Conservation (phyloP, 208 protist genomes). For the Tritrichomonas musculus region DNA sequence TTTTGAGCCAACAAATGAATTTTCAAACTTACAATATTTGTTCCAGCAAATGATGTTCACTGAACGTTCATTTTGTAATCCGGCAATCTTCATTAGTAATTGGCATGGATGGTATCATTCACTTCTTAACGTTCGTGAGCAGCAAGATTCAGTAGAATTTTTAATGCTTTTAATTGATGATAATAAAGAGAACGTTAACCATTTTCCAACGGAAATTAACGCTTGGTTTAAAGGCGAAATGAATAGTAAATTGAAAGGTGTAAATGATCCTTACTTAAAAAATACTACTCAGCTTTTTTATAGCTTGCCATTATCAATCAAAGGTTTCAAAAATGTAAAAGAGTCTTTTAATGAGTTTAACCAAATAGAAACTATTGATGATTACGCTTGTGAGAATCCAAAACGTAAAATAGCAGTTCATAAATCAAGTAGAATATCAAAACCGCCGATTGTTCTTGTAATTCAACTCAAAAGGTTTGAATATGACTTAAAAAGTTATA, state of each 20-base stretch:
- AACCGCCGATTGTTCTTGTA: neutral
- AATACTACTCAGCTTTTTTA: neutral
- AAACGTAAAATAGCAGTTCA: neutral
- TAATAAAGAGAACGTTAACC: too few species aligned
- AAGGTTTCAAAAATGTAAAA: neutral
- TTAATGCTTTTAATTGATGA: neutral
- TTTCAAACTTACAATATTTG: too few species aligned
- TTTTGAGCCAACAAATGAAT: too few species aligned
- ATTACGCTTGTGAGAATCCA: too few species aligned
- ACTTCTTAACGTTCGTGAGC: neutral
- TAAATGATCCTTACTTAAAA: neutral
- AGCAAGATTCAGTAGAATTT: slow-evolving; percentile 28
- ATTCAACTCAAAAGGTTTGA: slow-evolving; percentile 4
- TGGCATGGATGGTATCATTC: too few species aligned
- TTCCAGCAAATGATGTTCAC: too few species aligned
- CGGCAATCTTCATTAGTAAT: too few species aligned
- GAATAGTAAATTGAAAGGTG: neutral
- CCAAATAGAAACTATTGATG: neutral
- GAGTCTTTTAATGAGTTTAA: neutral
- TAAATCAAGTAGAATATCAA: neutral
- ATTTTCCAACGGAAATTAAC: neutral
- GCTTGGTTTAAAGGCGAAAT: neutral
- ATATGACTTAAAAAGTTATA: neutral
- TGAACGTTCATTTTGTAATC: too few species aligned
- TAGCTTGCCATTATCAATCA: neutral